These are phyloP conservation scores for Hyaloscypha variabilis DNA, from an alignment of 495 filamentous ascomycete species.

Conservation along the genomic window DNA sequence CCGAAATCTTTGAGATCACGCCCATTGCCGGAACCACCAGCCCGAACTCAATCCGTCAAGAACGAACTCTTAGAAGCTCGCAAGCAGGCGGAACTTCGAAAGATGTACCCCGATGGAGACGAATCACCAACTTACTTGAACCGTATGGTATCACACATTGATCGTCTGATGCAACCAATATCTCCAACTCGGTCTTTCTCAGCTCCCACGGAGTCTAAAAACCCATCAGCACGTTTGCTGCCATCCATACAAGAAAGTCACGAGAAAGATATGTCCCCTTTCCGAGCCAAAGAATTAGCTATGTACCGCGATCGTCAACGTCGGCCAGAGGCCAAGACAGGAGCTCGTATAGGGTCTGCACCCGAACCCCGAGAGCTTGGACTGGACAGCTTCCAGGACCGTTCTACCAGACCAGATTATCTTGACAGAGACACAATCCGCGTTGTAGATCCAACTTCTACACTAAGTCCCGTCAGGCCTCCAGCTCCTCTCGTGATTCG, in stretches of 20 bases:
- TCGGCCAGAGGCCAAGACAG: constrained; percentile 8
- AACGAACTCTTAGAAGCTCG: constrained; percentile 31
- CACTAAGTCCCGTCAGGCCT: constrained; percentile 29
- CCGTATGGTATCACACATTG: constrained; percentile 33
- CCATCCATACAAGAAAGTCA: constrained; percentile 55
- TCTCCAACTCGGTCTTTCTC: constrained; percentile 46
- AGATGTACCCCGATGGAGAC: constrained; percentile 12
- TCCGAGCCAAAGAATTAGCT: constrained; percentile 15
- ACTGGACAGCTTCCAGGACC: constrained; percentile 31
- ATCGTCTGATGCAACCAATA: constrained; percentile 27
- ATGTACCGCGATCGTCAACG: constrained; percentile 2
- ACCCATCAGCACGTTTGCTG: constrained; percentile 38
- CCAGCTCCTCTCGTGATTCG: constrained; percentile 53
- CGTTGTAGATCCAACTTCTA: constrained; percentile 42
- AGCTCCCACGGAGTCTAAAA: constrained; percentile 52
- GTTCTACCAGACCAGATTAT: constrained; percentile 38
- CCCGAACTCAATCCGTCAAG: constrained; percentile 49
- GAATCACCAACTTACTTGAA: constrained; percentile 29
- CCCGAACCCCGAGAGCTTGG: constrained; percentile 33
- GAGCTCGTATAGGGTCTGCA: constrained; percentile 36
- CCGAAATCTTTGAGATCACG: constrained; percentile 39
- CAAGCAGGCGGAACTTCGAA: constrained; percentile 28
- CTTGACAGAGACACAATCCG: constrained; percentile 51
- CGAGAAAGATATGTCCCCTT: constrained; percentile 34
- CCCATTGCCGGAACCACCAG: constrained; percentile 55